A percentile compares a stretch with the other conserved stretches of the same genome.
Conservation (phyloP, 805 yeast species). For the Hanseniaspora hatyaiensis region DNA sequence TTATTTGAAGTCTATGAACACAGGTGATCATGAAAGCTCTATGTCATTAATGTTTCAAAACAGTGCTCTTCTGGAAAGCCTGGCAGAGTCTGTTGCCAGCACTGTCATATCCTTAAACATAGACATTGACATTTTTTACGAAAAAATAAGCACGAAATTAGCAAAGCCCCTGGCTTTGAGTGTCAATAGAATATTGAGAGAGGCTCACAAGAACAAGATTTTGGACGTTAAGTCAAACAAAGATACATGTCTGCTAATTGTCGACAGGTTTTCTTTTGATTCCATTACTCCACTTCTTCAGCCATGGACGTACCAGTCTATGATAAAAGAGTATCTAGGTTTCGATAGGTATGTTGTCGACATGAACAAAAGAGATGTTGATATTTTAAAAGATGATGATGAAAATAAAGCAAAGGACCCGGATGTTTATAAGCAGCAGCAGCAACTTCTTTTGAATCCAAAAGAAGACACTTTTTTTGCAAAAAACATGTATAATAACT, state of each 20-base stretch:
- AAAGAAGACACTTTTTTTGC: constrained; percentile 66
- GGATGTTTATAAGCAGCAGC: constrained; percentile 35
- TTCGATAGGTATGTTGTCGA: constrained; percentile 72
- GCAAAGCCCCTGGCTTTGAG: constrained; percentile 8
- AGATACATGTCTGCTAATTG: constrained; percentile 43
- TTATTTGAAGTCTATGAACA: constrained; percentile 15
- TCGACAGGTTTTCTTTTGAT: constrained; percentile 71
- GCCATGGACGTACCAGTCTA: constrained; percentile 97
- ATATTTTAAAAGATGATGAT: constrained; percentile 12
- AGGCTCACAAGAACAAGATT: constrained; percentile 56
- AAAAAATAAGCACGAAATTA: constrained; percentile 42
- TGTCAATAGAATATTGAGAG: constrained; percentile 36
- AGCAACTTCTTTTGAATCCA: constrained; percentile 52
- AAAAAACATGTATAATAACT: constrained; percentile 76
- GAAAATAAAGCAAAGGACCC: constrained; percentile 6
- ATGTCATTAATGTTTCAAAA: constrained; percentile 22
- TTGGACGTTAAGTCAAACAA: constrained; percentile 46
- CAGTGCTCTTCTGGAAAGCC: constrained; percentile 26
- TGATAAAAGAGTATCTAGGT: constrained; percentile 88
- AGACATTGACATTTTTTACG: constrained; percentile 71
- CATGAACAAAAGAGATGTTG: constrained; percentile 31
- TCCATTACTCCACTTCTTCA: constrained; percentile 84
- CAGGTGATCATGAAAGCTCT: constrained; percentile 22
- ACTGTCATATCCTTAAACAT: constrained; percentile 48
- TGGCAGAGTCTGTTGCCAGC: constrained; percentile 40